These are phyloP conservation scores for Tephrocybe sp. DNA, from an alignment of 768 basidiomycete species.

Conservation along the genomic window DNA sequence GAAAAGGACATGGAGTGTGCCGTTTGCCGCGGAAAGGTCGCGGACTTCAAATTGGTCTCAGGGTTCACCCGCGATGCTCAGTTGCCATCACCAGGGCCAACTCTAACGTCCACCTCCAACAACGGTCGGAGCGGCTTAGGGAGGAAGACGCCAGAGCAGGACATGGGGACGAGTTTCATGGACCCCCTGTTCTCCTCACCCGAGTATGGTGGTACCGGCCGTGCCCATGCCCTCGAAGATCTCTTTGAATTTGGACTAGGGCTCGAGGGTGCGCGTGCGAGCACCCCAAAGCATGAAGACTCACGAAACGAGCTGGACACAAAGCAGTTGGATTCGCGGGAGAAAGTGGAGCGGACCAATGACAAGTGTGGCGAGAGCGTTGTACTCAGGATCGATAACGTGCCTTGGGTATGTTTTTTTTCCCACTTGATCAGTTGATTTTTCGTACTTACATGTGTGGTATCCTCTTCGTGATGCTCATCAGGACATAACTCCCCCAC, in stretches of 20 bases:
- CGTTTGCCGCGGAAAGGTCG: constrained; percentile 70
- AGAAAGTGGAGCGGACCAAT: constrained; percentile 6
- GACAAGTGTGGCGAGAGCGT: constrained; percentile 40
- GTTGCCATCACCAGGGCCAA: background rate
- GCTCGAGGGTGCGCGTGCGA: constrained; percentile 35
- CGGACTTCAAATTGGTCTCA: constrained; percentile 60
- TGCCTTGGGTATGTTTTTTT: constrained; percentile 73
- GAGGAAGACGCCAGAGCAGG: constrained; percentile 17
- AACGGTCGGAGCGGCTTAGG: constrained; percentile 1
- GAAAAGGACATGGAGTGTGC: constrained; percentile 88
- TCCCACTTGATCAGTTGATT: background rate
- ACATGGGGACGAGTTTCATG: constrained; percentile 26
- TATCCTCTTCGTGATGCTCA: constrained; percentile 1
- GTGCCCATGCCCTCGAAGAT: constrained; percentile 31
- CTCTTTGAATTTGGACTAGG: constrained; percentile 44
- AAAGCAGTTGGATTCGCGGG: background rate
- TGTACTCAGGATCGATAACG: constrained; percentile 84
- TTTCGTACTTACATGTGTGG: background rate
- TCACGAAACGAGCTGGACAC: background rate
- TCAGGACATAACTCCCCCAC: constrained; percentile 83
- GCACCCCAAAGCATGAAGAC: constrained; percentile 40
- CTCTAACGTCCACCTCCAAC: background rate
- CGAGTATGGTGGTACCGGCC: constrained; percentile 18
- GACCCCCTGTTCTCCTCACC: constrained; percentile 37
- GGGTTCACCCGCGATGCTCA: constrained; percentile 7